Evolutionary conservation across 306 rosid species (phyloP), one percentile per base, ranked within the genome.

Genomic region (Cucumis hystrix): DNA sequence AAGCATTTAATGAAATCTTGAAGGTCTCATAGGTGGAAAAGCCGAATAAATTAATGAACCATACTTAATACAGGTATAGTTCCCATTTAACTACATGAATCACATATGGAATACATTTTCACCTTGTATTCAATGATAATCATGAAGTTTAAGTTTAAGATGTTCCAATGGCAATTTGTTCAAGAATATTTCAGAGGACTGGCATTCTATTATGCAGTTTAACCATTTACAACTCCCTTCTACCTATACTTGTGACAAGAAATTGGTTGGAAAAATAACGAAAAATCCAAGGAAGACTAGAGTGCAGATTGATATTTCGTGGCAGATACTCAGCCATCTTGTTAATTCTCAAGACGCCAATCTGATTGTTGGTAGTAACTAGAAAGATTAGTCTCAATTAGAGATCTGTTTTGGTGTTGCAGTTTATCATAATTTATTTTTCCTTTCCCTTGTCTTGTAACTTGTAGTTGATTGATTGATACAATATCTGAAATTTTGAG

Each of bases 1-100:
- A 94, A 84, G 98, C 98, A 74, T 92, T 94, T 81, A 93, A 94
- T 81, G 89, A 94, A 79, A 87, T 92, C 61, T 83, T 94, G 81
- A 90, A 94, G 86, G 94, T 89, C 79, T 92, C 96, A 57, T 94
- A 88, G 82, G 60, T 63, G 20, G 57, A 12, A 43, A 69, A 43
- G 6, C 17, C 2, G 16, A 16, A 25, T 73, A 18, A 45, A 61
- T 70, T 75, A 21, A 66, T 68, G 69, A 20, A 33, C 58, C 47
- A 16, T 68, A 40, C 70, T 70, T 61, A 47, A 61, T 60, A 68
- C 57, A 30, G 77, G 77, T 73, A 73, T 47, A 21, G 18, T 73
- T 73, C 45, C 52, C 18, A 17, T 52, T 54, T 52, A 52, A 52
- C 77, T 18, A 6, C 63, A 73, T 52, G 17, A 73, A 52, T 51